Evolutionary conservation across 768 basidiomycete species (phyloP), one percentile per base, ranked within the genome.

Genomic region (Pulveroboletus sp.): DNA sequence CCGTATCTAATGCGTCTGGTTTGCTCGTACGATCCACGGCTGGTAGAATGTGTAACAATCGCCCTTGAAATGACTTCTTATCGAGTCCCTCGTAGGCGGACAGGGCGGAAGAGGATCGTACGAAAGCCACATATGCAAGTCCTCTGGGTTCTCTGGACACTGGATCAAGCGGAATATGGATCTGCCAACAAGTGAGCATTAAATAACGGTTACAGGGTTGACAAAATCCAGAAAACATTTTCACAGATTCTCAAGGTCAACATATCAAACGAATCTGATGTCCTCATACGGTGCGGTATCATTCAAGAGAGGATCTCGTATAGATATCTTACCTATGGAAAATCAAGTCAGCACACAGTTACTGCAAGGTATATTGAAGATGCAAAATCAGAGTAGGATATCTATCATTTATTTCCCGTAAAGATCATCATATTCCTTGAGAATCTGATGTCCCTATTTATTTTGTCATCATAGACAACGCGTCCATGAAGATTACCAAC

Each of bases 21-120:
- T 76, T 76, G 27, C 77, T 69, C 58, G 75, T 79, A 46, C 83
- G 73, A 59, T 90, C 83, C 2, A 90, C 81, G 1, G 91, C 93
- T 0, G 89, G 88, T 1, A 99, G 74, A 46, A 98, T 83, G 62
- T 98, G 96, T 2, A 99, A 66, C 0, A 98, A 67, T 27, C 96
- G 83, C 4, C 96, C 96, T 69, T 94, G 93, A 67, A 96, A 93
- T 0, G 90, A 83, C 33, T 76, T 84, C 49, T 82, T 83, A 64
- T 98, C 94, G 31, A 97, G 76, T 0, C 75, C 75, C 49, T 84
- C 78, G 57, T 84, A 92, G 0, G 95, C 96, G 0, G 76, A 69
- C 1, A 93, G 59, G 0, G 86, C 85, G 14, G 72, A 66, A 4
- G 69, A 51, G 0, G 80, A 63, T 2, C 71, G 64, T 8, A 55